Evolutionary conservation across 331 rosid species (phyloP), one percentile per base, ranked within the genome.

Genomic region (Saraca asoca): DNA sequence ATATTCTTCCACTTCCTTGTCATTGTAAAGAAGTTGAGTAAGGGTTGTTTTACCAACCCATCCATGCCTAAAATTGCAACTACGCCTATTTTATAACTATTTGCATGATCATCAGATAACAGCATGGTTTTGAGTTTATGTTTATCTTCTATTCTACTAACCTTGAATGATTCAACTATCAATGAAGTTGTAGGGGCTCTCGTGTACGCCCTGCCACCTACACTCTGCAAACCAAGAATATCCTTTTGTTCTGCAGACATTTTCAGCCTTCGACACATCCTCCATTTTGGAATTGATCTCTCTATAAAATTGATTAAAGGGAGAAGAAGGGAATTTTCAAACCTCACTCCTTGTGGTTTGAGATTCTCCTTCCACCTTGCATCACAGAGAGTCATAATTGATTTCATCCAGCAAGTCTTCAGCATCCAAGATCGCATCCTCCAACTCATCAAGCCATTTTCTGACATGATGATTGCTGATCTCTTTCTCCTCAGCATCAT

Each of bases 1-100:
- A 0, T 1, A 0, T 3, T 34, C 24, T 4, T 0, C 0, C 24
- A 57, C 42, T 38, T 14, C 14, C n/a, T n/a, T n/a, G n/a, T n/a
- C n/a, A n/a, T n/a, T n/a, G n/a, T n/a, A n/a, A n/a, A n/a, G n/a
- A n/a, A 50, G 44, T 49, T 66, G 82, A 16, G 80, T 80, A 5
- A 83, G 49, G 0, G 82, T 66, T 2, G 87, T 79, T 53, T 82
- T 76, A 59, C 81, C 37, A 6, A 66, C 33, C 69, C 77, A 9
- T 57, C 73, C 59, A 69, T 68, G 0, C 73, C 73, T 14, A 76
- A 75, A 37, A 79, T 61, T 2, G 87, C 41, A 12, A 79, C 5
- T 50, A 75, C 65, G 20, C 44, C 41, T 37, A 46, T 37, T 48
- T 37, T 37, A 37, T 9, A 0, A 37, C 41, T 33, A 20, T 16